Percentiles rank a stretch among this genome's conserved stretches.
These are phyloP conservation scores for Talaromyces nanjingensis DNA, from an alignment of 495 filamentous ascomycete species.

Conservation along the genomic window DNA sequence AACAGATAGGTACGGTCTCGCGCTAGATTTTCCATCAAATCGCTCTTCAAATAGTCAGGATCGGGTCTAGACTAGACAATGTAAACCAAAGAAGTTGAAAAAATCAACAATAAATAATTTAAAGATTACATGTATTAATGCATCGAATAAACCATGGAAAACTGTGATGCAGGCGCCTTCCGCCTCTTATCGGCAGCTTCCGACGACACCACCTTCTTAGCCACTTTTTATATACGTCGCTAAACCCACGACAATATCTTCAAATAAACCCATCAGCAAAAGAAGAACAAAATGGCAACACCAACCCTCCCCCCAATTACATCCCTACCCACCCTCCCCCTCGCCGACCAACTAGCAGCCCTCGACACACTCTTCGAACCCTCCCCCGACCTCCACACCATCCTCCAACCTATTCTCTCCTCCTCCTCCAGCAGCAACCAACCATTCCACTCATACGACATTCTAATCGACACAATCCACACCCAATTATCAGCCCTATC, in stretches of 20 bases:
- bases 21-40: too few relatives aligned
- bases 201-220: background rate
- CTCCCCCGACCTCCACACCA: constrained; percentile 61
- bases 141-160: too few relatives aligned
- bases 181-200: constrained; percentile 8
- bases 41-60: too few relatives aligned
- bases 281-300: constrained; percentile 3
- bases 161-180: too few relatives aligned
- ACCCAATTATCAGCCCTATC: constrained; percentile 46
- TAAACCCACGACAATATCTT: background rate
- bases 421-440: constrained; percentile 29
- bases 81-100: too few relatives aligned
- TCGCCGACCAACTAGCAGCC: constrained; percentile 48
- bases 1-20: too few relatives aligned
- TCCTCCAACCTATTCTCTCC: constrained; percentile 60
- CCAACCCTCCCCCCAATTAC: constrained; percentile 43
- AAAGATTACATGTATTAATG: too few relatives aligned
- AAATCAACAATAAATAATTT: too few relatives aligned
- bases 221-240: background rate
- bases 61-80: too few relatives aligned
- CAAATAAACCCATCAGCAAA: background rate
- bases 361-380: constrained; percentile 88
- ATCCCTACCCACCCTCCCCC: constrained; percentile 46
- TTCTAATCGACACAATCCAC: constrained; percentile 52
- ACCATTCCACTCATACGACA: constrained; percentile 54